Base-by-base conservation (phyloP, 345 rosid species). In the Nasturtium officinale region DNA sequence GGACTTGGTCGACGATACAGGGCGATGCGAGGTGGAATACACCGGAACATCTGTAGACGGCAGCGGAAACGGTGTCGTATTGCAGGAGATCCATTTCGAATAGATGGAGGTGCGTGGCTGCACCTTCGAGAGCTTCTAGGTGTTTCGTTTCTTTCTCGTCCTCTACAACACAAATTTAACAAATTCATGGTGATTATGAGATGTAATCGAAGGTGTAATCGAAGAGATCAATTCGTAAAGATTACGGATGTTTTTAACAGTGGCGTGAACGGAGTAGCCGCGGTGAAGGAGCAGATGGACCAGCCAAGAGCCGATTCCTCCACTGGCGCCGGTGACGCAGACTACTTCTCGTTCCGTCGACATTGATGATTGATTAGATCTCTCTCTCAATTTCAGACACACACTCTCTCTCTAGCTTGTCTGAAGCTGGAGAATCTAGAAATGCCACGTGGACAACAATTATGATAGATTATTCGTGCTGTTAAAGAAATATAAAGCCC, bases 1-100 rank as follows among this genome's bases (percentile, higher is more conserved):
- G 74, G 61, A 88, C 97, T 78, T 70, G 61, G 48, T 88, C 96
- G 61, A 91, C 87, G 76, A 76, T 89, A 85, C 93, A 88, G 9
- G 99, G 97, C 61, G 93, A 91, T 28, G 99, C 99, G 30, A 95
- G 85, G 78, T 95, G 97, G 83, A 95, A 91, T 33, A 91, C 90
- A 21, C 97, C 97, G 43, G 77, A 35, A 48, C 97, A 95, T 47
- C 93, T 93, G 26, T 48, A 61, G 79, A 89, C 65, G 4, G 96
- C 87, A 42, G 93, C 76, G 57, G 66, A 65, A 63, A 95, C 78
- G 20, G 96, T 85, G 42, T 85, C 90, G 75, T 87, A 88, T 52
- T 90, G 82, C 13, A 91, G 90, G 74, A 95, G 93, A 73, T 91
- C 96, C 67, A 95, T 89, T 77, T 89, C 91, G 83, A 77, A 85